phyloP scores from a whole-genome alignment of 306 rosid species.

The Betula pendula region DNA sequence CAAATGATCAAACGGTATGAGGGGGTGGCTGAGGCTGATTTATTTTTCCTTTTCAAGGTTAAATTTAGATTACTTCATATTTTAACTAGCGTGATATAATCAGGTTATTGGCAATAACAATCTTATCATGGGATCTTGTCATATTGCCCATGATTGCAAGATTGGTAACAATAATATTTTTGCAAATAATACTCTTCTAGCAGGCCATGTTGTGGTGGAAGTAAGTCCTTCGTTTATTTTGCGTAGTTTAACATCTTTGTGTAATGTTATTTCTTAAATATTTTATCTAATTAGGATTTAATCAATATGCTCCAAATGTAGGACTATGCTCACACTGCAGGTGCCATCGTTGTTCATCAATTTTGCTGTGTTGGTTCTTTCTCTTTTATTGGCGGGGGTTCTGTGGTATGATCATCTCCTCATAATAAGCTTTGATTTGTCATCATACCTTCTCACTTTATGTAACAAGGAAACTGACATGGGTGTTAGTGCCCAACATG shows the following conservation, averaged over 20 bases:
- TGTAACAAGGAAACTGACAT: not conserved
- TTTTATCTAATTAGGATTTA: constrained; percentile 18
- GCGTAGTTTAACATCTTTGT: not conserved
- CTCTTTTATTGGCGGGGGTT: constrained; percentile 90
- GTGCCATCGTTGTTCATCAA: constrained; percentile 82
- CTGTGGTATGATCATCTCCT: constrained; percentile 65
- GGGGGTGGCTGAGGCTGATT: not conserved
- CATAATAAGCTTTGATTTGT: constrained; percentile 4
- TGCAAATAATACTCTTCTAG: constrained; percentile 87
- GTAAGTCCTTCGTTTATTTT: constrained; percentile 44
- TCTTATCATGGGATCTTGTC: constrained; percentile 97
- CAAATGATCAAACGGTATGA: constrained; percentile 77
- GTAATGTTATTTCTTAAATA: constrained; percentile 4
- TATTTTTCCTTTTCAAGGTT: not conserved
- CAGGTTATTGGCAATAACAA: constrained; percentile 86
- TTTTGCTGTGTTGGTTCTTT: constrained; percentile 85
- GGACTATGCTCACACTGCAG: constrained; percentile 91
- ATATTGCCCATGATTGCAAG: constrained; percentile 96
- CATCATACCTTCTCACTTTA: constrained; percentile 3
- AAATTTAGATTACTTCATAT: constrained; percentile 17
- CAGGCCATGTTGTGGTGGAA: constrained; percentile 88
- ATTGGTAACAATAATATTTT: constrained; percentile 73
- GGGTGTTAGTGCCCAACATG: constrained; percentile 4
- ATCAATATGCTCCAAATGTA: constrained; percentile 41
- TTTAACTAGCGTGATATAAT: constrained; percentile 25